phyloP scores from a whole-genome alignment of 208 protist genomes.

The Jaenimonas drosophilae region DNA sequence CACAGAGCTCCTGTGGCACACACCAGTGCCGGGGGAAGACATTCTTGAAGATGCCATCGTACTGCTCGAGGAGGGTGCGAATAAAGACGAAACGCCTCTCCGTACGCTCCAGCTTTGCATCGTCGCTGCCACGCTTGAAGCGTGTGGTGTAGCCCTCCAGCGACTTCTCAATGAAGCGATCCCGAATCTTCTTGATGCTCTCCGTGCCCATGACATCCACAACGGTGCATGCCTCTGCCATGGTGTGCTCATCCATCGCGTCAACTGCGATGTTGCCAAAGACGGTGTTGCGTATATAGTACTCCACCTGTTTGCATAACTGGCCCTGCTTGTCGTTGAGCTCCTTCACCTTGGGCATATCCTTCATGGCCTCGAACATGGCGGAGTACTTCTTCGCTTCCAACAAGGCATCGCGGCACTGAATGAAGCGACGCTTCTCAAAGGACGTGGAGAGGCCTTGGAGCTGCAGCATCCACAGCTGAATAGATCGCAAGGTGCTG shows the following conservation, averaged over 20 bases:
- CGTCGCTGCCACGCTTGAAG: conserved; percentile 82
- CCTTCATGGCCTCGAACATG: conserved; percentile 68
- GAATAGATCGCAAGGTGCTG: conserved; percentile 86
- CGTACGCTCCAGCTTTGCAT: conserved; percentile 81
- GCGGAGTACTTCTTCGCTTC: conserved; percentile 76
- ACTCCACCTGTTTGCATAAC: conserved; percentile 68
- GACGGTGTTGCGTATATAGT: conserved; percentile 75
- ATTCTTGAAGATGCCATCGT: conserved; percentile 60
- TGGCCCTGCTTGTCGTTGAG: conserved; percentile 76
- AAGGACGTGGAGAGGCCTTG: conserved; percentile 77
- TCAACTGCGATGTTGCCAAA: conserved; percentile 69
- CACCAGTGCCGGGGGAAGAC: conserved; percentile 89
- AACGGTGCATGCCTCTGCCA: conserved; percentile 81
- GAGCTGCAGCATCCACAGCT: conserved; percentile 88
- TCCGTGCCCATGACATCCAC: conserved; percentile 82
- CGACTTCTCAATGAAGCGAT: conserved; percentile 81
- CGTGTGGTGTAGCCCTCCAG: conserved; percentile 74
- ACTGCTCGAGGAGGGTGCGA: conserved; percentile 66
- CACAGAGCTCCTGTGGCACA: conserved; percentile 84
- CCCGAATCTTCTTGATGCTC: conserved; percentile 61
- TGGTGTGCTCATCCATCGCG: conserved; percentile 52
- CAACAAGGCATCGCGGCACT: conserved; percentile 75
- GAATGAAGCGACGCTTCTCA: conserved; percentile 61
- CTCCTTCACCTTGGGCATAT: conserved; percentile 85
- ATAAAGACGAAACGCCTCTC: conserved; percentile 90